Evolutionary conservation across 2,329 filamentous ascomycete genomes (phyloP).

Genomic region (Diplodia scrobiculata): DNA sequence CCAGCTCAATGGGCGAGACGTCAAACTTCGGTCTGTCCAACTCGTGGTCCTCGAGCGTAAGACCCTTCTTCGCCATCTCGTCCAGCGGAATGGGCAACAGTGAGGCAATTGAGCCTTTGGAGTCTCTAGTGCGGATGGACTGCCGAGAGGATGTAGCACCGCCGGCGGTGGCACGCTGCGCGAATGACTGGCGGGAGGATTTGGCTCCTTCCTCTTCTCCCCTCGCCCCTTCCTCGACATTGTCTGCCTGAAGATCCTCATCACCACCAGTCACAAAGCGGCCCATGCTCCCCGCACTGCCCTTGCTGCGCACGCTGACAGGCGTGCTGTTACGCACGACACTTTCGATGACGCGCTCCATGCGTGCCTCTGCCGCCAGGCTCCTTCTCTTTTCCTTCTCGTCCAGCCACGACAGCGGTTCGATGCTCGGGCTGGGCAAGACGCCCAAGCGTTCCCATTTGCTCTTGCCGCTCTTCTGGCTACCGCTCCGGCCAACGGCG

Average conservation of each 20-base stretch:
- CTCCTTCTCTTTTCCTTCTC: slow-evolving; percentile 24
- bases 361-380: slow-evolving; percentile 5
- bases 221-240: background rate
- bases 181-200: slow-evolving; percentile 15
- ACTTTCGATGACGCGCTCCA: slow-evolving; percentile 27
- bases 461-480: slow-evolving; percentile 4
- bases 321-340: slow-evolving; percentile 26
- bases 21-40: slow-evolving; percentile 16
- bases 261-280: background rate
- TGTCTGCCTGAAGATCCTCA: background rate
- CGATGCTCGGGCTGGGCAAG: slow-evolving; percentile 23
- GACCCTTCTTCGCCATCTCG: slow-evolving; percentile 24
- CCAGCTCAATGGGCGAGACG: slow-evolving; percentile 5
- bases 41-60: slow-evolving; percentile 24
- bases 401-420: slow-evolving; percentile 22
- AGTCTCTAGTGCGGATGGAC: slow-evolving; percentile 21
- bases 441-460: slow-evolving; percentile 25
- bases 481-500: background rate
- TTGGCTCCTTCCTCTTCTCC: background rate
- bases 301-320: slow-evolving; percentile 16
- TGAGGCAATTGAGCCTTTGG: slow-evolving; percentile 17
- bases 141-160: background rate
- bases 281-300: slow-evolving; percentile 19
- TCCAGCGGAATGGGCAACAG: slow-evolving; percentile 21
- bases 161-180: slow-evolving; percentile 4